Evolutionary conservation across 352 stramenopile species (phyloP).

Genomic region (Globisporangium spinosum): DNA sequence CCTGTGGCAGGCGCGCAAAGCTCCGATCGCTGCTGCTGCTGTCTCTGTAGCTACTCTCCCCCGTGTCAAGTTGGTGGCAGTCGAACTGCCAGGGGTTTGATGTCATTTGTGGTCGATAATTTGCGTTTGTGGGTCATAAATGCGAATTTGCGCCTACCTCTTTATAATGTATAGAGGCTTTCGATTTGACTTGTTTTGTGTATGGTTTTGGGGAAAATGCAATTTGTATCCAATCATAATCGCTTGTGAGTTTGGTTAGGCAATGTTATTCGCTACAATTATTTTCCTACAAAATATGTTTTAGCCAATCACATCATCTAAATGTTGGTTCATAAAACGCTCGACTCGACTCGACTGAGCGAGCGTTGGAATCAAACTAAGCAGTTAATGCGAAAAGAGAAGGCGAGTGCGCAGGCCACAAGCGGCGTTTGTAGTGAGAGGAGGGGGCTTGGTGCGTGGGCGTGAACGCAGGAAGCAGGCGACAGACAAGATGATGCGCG

Average conservation of each 20-base stretch:
- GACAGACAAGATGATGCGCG: slow-evolving; percentile 55
- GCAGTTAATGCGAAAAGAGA: background rate
- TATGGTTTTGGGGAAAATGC: background rate
- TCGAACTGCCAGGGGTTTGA: background rate
- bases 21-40: background rate
- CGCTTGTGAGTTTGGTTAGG: too few species aligned
- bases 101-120: background rate
- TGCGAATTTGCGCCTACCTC: background rate
- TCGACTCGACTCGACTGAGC: too few species aligned
- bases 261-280: too few species aligned
- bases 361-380: too few species aligned
- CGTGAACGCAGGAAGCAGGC: background rate
- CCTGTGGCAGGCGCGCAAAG: background rate
- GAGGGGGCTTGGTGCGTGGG: background rate
- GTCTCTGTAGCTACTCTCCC: background rate
- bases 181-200: background rate
- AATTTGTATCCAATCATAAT: too few species aligned
- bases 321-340: too few species aligned
- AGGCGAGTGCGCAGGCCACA: background rate
- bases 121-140: background rate
- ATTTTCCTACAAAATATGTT: too few species aligned
- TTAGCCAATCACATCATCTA: too few species aligned
- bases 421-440: background rate
- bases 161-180: background rate
- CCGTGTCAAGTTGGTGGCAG: background rate